These are phyloP conservation scores for Cyclotella kingstonii DNA, from an alignment of 108 stramenopile genomes.

Conservation along the genomic window DNA sequence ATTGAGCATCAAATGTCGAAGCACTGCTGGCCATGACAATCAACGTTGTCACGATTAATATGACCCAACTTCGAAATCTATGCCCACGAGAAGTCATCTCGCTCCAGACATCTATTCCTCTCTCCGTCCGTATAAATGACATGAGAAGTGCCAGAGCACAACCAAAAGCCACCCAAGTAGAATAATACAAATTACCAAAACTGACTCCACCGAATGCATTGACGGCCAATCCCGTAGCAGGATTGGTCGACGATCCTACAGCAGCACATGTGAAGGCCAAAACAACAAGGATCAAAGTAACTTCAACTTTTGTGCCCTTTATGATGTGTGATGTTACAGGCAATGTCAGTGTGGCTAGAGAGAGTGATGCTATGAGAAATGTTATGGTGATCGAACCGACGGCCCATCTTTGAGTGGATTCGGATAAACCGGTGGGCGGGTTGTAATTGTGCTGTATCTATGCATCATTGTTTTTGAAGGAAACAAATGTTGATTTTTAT, in stretches of 20 bases:
- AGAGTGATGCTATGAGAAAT: constrained; percentile 32
- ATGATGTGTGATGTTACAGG: constrained; percentile 5
- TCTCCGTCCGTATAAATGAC: constrained; percentile 59
- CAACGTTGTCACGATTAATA: constrained; percentile 55
- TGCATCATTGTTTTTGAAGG: not conserved
- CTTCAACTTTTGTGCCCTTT: constrained; percentile 25
- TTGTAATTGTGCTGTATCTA: constrained; percentile 12
- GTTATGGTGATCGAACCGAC: constrained; percentile 22
- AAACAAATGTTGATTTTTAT: not conserved
- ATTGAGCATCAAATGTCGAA: constrained; percentile 61
- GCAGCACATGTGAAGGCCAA: constrained; percentile 12
- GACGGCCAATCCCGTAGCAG: constrained; percentile 55
- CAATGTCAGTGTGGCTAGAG: constrained; percentile 9
- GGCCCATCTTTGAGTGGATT: constrained; percentile 18
- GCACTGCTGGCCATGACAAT: constrained; percentile 79
- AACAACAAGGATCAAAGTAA: constrained; percentile 8
- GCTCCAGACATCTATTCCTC: constrained; percentile 66
- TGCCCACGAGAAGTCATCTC: constrained; percentile 61
- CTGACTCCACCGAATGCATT: constrained; percentile 45
- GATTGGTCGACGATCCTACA: constrained; percentile 29
- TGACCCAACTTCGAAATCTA: constrained; percentile 66
- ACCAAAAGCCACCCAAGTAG: constrained; percentile 32
- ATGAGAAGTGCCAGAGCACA: constrained; percentile 45
- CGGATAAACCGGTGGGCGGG: constrained; percentile 12
- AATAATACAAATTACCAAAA: constrained; percentile 85